Evolutionary conservation across 192 early-diverging fungal genomes (phyloP), one percentile per base, ranked within the genome.

Genomic region (Mortierella antarctica): DNA sequence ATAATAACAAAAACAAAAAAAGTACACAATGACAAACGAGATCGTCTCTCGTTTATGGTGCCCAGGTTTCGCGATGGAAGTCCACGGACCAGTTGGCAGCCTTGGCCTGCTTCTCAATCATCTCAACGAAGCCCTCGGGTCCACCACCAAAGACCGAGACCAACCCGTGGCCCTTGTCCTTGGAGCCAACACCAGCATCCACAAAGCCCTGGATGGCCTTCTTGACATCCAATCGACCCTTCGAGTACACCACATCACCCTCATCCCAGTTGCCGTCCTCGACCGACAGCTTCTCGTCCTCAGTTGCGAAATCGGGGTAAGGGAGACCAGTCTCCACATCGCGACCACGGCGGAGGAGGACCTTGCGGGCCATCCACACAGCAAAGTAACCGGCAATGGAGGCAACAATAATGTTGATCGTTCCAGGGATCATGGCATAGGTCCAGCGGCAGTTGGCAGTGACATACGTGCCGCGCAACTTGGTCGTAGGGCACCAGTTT

Each of bases 261-360:
- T 80, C 77, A 31, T 80, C 77, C 77, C 77, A 80, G 70, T 80
- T 80, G 11, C 77, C 77, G n/a, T 80, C 77, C 65, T 80, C 77
- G 51, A 58, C 48, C 18, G 70, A 13, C 2, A 67, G 56, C 12
- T 65, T 44, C 42, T 80, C 77, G 46, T 80, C 77, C 57, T 80
- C 70, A 12, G 39, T 44, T 0, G 42, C 64, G 5, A 80, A 68
- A 7, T 80, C 65, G 18, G 77, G 77, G 60, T 68, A 72, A 18
- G 77, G 70, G n/a, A 80, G 40, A 10, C 70, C 70, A 17, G 45
- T 72, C 70, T 80, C 77, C 15, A 68, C 65, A 68, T 80, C 77
- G 6, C 62, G 55, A 57, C 77, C 77, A 13, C 77, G 77, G 20
- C 77, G 77, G 40, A 65, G 12, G 5, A 80, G 46, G 11, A 70